These are phyloP conservation scores for Populus alba DNA, from an alignment of 345 rosid species.

Conservation along the genomic window DNA sequence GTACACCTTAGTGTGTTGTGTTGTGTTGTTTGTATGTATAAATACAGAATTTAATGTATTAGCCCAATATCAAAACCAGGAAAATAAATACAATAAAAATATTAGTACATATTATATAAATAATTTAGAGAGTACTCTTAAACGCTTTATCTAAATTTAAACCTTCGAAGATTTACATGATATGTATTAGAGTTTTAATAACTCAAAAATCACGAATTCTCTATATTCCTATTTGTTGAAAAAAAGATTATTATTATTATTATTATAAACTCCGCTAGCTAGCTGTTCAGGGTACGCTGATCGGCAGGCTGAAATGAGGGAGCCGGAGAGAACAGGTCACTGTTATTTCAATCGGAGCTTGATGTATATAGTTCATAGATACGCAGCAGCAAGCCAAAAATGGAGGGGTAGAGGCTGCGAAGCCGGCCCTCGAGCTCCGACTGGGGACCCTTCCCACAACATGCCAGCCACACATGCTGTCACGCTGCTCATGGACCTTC, in stretches of 20 bases:
- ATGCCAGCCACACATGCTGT: conserved; percentile 23
- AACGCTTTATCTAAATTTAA: too few species aligned
- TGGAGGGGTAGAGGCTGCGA: background rate
- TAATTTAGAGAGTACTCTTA: too few species aligned
- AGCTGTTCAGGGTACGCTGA: background rate
- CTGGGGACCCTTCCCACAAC: conserved; percentile 19
- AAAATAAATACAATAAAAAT: too few species aligned
- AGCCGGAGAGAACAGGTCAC: background rate
- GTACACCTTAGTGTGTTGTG: background rate
- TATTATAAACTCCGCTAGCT: background rate
- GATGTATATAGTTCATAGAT: background rate
- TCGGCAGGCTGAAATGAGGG: background rate
- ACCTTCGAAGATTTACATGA: too few species aligned
- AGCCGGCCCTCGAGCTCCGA: background rate
- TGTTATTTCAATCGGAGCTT: background rate
- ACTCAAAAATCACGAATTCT: too few species aligned
- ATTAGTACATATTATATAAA: too few species aligned
- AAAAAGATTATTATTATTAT: too few species aligned
- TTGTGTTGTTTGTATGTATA: background rate
- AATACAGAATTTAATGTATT: too few species aligned
- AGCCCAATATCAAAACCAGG: too few species aligned
- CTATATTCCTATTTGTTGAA: too few species aligned
- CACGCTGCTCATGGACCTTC: conserved; percentile 9
- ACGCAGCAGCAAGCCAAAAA: background rate
- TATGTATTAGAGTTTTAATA: too few species aligned